Base-by-base conservation (phyloP, 345 rosid species). In the Brassica rapa region DNA sequence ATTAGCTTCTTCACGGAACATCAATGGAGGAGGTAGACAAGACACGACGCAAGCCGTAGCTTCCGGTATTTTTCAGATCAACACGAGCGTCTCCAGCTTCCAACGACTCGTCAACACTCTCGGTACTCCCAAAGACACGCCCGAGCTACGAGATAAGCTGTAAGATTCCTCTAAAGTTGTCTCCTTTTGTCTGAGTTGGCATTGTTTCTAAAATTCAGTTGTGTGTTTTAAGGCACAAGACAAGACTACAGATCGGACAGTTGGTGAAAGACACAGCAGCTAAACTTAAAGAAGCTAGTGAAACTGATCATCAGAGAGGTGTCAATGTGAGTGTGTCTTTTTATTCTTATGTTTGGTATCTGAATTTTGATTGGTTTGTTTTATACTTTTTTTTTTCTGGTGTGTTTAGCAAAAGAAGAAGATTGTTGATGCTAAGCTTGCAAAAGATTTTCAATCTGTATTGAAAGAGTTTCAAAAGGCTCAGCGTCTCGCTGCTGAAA, bases 391-490 rank as follows among this genome's bases (percentile, higher is more conserved):
- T 25, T 25, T n/a, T 51, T 10, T 2, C 21, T 56, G 23, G 62
- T 60, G 70, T 66, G 16, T 91, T 24, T 83, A 91, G 97, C 88
- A 88, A 66, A 88, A 85, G 87, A 93, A 95, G 87, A 95, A 95
- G 88, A 87, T 95, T 41, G 88, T 94, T 14, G 97, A 95, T 82
- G 98, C 97, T 70, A 95, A 95, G 83, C 97, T 96, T 79, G 99
- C 98, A 16, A 96, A 93, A 78, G 99, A 95, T 80, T 93, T 95
- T 82, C 94, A 95, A 85, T 86, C 90, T 23, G 97, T 95, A 80
- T 76, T 95, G 84, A 91, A 86, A 81, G 99, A 95, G 86, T 95
- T 93, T 84, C 99, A 91, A 85, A 95, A 95, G 84, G 97, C 98
- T 68, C 98, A 95, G 64, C 88, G 94, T 84, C 90, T 95, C 16